These are phyloP conservation scores for Pseudopyricularia javanii DNA, from an alignment of 2,329 filamentous ascomycete species.

Conservation along the genomic window DNA sequence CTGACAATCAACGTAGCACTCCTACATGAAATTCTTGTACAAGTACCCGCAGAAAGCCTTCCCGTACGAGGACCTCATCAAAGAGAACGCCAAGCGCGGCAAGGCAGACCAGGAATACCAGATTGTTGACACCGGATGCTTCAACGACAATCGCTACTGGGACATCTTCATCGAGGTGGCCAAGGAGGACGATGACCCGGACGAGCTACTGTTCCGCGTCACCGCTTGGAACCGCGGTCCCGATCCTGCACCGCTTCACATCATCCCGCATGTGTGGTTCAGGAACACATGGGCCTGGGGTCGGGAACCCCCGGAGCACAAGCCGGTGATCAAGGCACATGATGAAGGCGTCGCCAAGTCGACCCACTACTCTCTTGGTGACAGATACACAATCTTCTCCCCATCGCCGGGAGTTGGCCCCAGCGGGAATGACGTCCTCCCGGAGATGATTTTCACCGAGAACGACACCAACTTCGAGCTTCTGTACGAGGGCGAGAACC, in stretches of 20 bases:
- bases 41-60: conserved; percentile 91
- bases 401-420: conserved; percentile 78
- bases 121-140: conserved; percentile 76
- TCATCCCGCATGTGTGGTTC: conserved; percentile 92
- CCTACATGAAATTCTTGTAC: conserved; percentile 98
- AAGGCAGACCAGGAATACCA: conserved; percentile 82
- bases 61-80: conserved; percentile 77
- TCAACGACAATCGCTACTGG: conserved; percentile 87
- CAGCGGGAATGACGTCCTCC: conserved; percentile 72
- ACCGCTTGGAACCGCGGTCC: conserved; percentile 94
- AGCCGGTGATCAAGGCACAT: conserved; percentile 62
- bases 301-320: conserved; percentile 59
- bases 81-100: conserved; percentile 68
- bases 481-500: conserved; percentile 69
- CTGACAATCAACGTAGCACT: conserved; percentile 48
- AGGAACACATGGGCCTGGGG: conserved; percentile 97
- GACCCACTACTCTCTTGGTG: conserved; percentile 68
- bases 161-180: conserved; percentile 95
- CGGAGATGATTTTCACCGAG: conserved; percentile 81
- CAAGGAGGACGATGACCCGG: conserved; percentile 83
- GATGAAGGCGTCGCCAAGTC: conserved; percentile 60
- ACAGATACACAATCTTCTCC: conserved; percentile 73
- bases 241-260: conserved; percentile 81
- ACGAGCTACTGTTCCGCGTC: conserved; percentile 85
- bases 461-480: conserved; percentile 82